phyloP scores from a whole-genome alignment of 2,329 filamentous ascomycete genomes.

The Zalaria sp. region DNA sequence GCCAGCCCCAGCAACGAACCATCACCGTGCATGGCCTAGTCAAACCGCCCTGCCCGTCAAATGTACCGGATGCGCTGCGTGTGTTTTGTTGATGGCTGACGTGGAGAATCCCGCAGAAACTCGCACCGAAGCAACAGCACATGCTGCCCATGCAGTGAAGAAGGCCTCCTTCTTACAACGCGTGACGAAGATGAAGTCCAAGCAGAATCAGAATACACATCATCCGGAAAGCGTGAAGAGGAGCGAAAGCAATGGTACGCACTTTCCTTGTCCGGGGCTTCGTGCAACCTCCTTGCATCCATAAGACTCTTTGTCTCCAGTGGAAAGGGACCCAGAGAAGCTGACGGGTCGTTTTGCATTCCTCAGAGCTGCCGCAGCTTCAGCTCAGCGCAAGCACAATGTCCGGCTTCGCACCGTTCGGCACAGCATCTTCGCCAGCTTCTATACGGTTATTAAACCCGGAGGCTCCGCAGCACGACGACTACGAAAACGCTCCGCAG shows the following conservation, averaged over 20 bases:
- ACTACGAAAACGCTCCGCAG: neutral
- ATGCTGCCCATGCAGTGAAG: neutral
- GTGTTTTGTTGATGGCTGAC: too few species aligned
- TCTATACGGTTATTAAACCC: neutral
- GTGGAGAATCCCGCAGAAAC: too few species aligned
- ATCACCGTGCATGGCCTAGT: too few species aligned
- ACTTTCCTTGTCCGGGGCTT: neutral
- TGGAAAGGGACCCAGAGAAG: neutral
- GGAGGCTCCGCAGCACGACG: neutral
- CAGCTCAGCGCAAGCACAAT: neutral
- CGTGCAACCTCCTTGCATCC: neutral
- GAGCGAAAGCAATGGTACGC: neutral
- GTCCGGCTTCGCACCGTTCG: neutral
- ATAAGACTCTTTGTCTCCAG: too few species aligned
- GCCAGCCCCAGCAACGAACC: too few species aligned
- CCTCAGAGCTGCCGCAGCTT: neutral
- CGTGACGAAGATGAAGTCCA: constrained; percentile 1
- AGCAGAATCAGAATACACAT: neutral
- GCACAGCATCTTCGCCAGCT: neutral
- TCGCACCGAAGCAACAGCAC: too few species aligned
- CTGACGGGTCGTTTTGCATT: neutral
- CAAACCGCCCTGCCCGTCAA: too few species aligned
- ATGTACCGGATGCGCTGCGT: too few species aligned
- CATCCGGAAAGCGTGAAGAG: neutral
- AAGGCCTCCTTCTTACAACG: neutral